Conservation (phyloP, 176 grass and related monocot species). For the Lolium multiflorum region DNA sequence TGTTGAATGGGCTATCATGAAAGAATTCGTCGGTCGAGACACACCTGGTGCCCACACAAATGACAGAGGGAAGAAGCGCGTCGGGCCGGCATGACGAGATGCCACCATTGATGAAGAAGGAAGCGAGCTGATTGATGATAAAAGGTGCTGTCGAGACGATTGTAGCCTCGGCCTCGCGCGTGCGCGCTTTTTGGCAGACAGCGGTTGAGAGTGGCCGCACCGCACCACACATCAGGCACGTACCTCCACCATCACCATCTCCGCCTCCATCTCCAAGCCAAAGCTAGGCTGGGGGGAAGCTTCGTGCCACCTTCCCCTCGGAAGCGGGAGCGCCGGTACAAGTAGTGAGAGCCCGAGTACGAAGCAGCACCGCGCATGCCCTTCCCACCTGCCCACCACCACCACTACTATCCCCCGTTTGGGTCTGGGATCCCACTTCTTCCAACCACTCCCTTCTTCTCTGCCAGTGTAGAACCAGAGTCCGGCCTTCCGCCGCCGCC, state of each 20-base stretch:
- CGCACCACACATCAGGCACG: background rate
- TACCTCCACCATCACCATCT: background rate
- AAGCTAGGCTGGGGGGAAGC: background rate
- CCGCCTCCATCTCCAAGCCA: background rate
- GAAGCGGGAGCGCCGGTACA: background rate
- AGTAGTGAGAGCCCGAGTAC: too few relatives aligned
- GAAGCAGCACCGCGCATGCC: conserved; percentile 26
- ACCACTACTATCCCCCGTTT: too few relatives aligned
- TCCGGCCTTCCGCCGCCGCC: background rate
- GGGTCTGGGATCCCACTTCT: background rate
- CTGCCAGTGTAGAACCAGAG: background rate
- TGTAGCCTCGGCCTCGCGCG: background rate
- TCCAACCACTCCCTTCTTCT: background rate
- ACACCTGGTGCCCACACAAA: background rate
- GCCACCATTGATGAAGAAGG: background rate
- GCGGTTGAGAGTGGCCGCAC: conserved; percentile 33
- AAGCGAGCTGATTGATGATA: background rate
- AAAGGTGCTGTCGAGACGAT: background rate
- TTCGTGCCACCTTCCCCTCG: conserved; percentile 47
- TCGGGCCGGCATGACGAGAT: background rate
- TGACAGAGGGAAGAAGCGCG: background rate
- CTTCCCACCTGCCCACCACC: conserved; percentile 32
- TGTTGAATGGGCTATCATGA: background rate
- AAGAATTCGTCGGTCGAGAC: background rate
- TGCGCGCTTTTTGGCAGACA: conserved; percentile 14